Base-by-base conservation (phyloP, 768 basidiomycete genomes). In the Imleria badia region DNA sequence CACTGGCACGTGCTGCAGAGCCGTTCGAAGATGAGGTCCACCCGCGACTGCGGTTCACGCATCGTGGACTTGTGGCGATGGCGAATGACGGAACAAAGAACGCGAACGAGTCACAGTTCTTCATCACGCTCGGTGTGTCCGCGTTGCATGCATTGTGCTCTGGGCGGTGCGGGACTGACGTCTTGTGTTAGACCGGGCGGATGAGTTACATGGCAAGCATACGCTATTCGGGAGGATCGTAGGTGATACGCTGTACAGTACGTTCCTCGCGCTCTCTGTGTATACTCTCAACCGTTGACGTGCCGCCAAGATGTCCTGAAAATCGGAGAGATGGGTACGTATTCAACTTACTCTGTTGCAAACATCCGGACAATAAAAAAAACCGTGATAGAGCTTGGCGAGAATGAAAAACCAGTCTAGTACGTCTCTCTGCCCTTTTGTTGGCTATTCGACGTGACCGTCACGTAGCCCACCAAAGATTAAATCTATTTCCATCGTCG, bases 21-120 rank as follows among this genome's bases (percentile, higher is more conserved):
- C 91, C 87, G 3, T 97, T 97, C 60, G 89, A 93, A 67, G 94
- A 97, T 73, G 95, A 98, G 72, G 85, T 94, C 19, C 94, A 96
- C 63, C 93, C 94, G 5, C 83, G 97, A 35, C 76, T 99, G 56
- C 86, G 91, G 36, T 98, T 90, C 70, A 74, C 84, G 1, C 89
- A 98, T 65, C 88, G 97, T 49, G 97, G 97, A 1, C 71, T 98
- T 3, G 86, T 99, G 2, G 97, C 80, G 1, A 95, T 97, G 91
- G 97, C 97, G 5, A 97, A 97, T 64, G 86, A 81, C 53, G 93
- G 94, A 11, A 78, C 79, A 29, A 91, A 89, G 70, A 81, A 95
- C 66, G 85, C 91, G 5, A 99, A 99, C 60, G 89, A 91, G 50
- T 96, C 93, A 0, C 96, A 98, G 69, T 98, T 94, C 73, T 88